These are phyloP conservation scores for Kwoniella heveanensis DNA, from an alignment of 768 basidiomycete species.

Conservation along the genomic window DNA sequence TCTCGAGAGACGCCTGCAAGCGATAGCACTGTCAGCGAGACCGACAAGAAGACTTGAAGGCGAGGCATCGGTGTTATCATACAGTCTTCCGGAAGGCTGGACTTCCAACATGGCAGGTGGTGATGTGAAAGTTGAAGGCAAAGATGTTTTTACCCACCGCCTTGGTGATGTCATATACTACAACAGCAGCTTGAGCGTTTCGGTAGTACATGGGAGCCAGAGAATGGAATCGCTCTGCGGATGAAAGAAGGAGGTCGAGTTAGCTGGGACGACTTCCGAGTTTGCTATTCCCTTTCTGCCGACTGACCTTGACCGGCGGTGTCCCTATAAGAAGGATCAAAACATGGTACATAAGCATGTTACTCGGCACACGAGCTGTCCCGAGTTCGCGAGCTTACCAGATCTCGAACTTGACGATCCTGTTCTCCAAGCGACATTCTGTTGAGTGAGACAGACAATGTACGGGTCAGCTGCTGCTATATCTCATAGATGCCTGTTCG, in stretches of 20 bases:
- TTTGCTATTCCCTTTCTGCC: no score
- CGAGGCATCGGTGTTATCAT: no score
- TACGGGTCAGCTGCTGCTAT: no score
- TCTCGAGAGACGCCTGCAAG: slow-evolving; percentile 75
- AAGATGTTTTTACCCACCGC: slow-evolving; percentile 57
- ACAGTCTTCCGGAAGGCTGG: no score
- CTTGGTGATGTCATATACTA: slow-evolving; percentile 97
- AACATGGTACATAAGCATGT: background rate
- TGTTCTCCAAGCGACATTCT: slow-evolving; percentile 67
- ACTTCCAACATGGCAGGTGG: no score
- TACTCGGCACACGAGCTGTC: background rate
- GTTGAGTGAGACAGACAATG: no score
- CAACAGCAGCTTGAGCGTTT: slow-evolving; percentile 95
- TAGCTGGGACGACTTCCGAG: no score
- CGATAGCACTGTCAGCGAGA: slow-evolving; percentile 3
- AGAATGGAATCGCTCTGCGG: slow-evolving; percentile 87
- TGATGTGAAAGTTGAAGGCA: no score
- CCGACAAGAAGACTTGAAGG: no score
- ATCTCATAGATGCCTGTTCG: no score
- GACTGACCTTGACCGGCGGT: slow-evolving; percentile 56
- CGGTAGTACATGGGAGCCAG: slow-evolving; percentile 99
- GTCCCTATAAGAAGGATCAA: slow-evolving; percentile 44
- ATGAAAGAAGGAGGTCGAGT: no score
- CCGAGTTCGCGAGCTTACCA: slow-evolving; percentile 60
- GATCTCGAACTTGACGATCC: slow-evolving; percentile 70